Base-by-base conservation (phyloP, 1,139 yeast genomes). In the Pichia sorboxylosa region DNA sequence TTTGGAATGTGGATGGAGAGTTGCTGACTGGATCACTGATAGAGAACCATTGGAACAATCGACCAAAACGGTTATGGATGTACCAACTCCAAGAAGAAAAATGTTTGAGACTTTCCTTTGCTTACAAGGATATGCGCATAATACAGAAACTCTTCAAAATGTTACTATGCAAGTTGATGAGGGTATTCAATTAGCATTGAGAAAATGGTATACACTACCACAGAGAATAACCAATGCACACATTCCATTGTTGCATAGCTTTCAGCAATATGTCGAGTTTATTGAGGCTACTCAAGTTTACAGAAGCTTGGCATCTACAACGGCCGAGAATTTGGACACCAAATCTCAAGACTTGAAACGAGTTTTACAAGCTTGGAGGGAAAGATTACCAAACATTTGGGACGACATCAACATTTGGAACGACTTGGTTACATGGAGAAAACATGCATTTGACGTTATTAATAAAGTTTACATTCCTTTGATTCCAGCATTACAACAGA, bases 321-420 rank as follows among this genome's bases (percentile, higher is more conserved):
- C 84, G 36, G 94, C 93, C 6, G 92, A 82, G 48, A 92, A 92
- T 48, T 60, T 90, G 47, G 98, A 90, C 49, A 74, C 79, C 20
- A 90, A 87, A 54, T 82, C 95, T 0, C 95, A 84, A 56, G 98
- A 90, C 50, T 67, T 92, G 43, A 90, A 90, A 59, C 71, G 97
- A 37, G 95, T 90, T 1, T 59, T 92, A 33, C 96, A 85, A 52
- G 94, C 95, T 1, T 92, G 99, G 99, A 69, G 98, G 51, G 98
- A 90, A 52, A 74, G 99, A 43, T 63, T 92, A 34, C 99, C 99
- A 9, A 92, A 92, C 48, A 64, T 74, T 11, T 90, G 96, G 96
- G 99, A 92, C 58, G 98, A 92, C 52, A 87, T 92, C 46, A 87
- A 84, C 53, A 71, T 87, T 42, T 92, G 99, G 99, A 87, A 93